Evolutionary conservation across 2,329 filamentous ascomycete species (phyloP).

Genomic region (Colletotrichum eremochloae): DNA sequence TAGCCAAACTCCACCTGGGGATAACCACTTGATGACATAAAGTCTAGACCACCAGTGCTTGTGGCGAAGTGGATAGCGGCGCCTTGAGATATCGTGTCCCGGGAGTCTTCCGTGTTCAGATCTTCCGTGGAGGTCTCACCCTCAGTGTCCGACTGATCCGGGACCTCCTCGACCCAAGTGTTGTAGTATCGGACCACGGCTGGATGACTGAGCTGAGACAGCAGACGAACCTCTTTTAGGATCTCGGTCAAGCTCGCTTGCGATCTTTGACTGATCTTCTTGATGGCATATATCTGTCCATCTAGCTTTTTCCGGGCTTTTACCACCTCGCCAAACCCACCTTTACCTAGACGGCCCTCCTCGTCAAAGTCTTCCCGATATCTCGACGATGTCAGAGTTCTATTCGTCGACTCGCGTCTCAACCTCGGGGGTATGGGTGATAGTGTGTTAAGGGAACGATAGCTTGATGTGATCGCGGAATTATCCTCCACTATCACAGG

Average conservation of each 20-base stretch:
- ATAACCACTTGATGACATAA: constrained; percentile 88
- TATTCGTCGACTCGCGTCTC: constrained; percentile 73
- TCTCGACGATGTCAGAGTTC: constrained; percentile 72
- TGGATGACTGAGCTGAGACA: constrained; percentile 94
- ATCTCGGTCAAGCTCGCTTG: constrained; percentile 85
- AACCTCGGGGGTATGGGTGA: constrained; percentile 62
- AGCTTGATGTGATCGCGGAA: constrained; percentile 54
- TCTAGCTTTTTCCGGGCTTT: constrained; percentile 93
- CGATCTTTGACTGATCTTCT: constrained; percentile 91
- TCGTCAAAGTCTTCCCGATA: constrained; percentile 94
- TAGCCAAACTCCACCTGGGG: constrained; percentile 84
- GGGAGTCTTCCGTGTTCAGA: constrained; percentile 52
- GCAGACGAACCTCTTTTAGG: constrained; percentile 85
- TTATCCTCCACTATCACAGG: constrained; percentile 66
- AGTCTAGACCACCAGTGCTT: constrained; percentile 88
- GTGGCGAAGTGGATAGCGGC: constrained; percentile 71
- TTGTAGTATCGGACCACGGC: constrained; percentile 91
- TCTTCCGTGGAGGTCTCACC: constrained; percentile 68
- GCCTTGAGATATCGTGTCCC: constrained; percentile 57
- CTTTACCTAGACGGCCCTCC: constrained; percentile 88
- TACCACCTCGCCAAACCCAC: constrained; percentile 96
- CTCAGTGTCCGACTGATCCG: constrained; percentile 67
- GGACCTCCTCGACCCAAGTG: constrained; percentile 88
- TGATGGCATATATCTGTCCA: constrained; percentile 93
- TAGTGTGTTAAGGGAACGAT: constrained; percentile 58